Conservation (phyloP, 768 basidiomycete genomes). For the Clitopilus hobsonii region DNA sequence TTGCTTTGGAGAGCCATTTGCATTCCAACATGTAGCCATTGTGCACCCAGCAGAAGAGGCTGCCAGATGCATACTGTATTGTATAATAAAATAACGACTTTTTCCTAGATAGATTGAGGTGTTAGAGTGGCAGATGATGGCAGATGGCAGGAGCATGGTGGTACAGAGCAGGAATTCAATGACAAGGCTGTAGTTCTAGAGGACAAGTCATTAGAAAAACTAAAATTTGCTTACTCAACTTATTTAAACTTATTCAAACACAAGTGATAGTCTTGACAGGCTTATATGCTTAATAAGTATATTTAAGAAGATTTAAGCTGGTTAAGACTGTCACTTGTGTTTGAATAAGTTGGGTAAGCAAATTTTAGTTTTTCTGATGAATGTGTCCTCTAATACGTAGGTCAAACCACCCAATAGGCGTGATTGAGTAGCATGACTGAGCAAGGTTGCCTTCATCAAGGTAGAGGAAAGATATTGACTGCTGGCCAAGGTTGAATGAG, state of each 20-base stretch:
- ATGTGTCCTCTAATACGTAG: constrained; percentile 24
- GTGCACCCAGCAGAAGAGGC: constrained; percentile 4
- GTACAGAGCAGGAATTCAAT: constrained; percentile 6
- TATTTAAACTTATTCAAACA: no score
- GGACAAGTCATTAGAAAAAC: no score
- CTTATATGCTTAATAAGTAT: no score
- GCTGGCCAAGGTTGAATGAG: constrained; percentile 24
- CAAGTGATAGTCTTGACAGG: no score
- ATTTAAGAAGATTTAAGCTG: no score
- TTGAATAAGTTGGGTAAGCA: no score
- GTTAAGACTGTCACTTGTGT: no score
- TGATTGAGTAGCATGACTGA: constrained; percentile 26
- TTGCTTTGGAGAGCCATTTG: not conserved
- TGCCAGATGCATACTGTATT: constrained; percentile 3
- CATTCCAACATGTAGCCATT: constrained; percentile 2
- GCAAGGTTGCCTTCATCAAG: constrained; percentile 24
- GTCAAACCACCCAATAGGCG: constrained; percentile 22
- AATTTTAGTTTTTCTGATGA: no score
- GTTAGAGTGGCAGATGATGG: constrained; percentile 3
- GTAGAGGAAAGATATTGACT: constrained; percentile 12
- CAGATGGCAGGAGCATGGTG: constrained; percentile 5
- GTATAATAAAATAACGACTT: not conserved
- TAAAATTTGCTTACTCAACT: no score
- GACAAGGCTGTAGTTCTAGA: constrained; percentile 15
- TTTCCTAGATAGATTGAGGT: not conserved